These are phyloP conservation scores for Noccaea bulbosa DNA, from an alignment of 345 rosid species.

Conservation along the genomic window DNA sequence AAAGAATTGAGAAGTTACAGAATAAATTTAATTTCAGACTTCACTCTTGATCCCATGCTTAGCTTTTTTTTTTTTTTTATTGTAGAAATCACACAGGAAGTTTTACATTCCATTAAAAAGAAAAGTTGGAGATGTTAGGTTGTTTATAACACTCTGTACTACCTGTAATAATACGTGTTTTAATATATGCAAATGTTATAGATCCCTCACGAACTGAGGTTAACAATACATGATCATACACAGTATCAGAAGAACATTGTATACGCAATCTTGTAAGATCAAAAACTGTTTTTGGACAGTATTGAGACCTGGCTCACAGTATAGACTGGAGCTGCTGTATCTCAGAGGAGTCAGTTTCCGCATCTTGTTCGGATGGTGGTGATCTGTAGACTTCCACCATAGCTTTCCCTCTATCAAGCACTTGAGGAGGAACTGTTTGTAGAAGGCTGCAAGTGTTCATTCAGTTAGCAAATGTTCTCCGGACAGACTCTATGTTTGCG, in stretches of 20 bases:
- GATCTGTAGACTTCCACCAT: constrained; percentile 70
- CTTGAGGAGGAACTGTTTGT: constrained; percentile 69
- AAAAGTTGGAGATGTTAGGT: neutral
- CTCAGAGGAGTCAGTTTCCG: constrained; percentile 65
- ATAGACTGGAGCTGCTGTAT: constrained; percentile 66
- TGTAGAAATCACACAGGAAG: neutral
- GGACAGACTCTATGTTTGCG: too few relatives aligned
- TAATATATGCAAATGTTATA: constrained; percentile 3
- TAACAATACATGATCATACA: constrained; percentile 12
- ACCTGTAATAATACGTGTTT: neutral
- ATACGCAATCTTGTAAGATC: neutral
- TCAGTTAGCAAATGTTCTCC: constrained; percentile 11
- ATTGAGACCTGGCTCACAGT: constrained; percentile 43
- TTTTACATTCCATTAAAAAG: neutral
- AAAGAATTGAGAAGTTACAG: constrained; percentile 3
- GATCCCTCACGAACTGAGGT: neutral
- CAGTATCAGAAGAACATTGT: constrained; percentile 3
- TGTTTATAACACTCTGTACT: neutral
- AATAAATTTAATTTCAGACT: constrained; percentile 13
- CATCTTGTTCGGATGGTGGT: constrained; percentile 44
- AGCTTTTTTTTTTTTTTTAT: neutral
- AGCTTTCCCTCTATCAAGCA: constrained; percentile 68
- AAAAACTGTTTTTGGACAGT: neutral
- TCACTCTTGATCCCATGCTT: constrained; percentile 7
- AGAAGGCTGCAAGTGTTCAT: constrained; percentile 57